Evolutionary conservation across 495 filamentous ascomycete species (phyloP).

Genomic region (Podospora didyma): DNA sequence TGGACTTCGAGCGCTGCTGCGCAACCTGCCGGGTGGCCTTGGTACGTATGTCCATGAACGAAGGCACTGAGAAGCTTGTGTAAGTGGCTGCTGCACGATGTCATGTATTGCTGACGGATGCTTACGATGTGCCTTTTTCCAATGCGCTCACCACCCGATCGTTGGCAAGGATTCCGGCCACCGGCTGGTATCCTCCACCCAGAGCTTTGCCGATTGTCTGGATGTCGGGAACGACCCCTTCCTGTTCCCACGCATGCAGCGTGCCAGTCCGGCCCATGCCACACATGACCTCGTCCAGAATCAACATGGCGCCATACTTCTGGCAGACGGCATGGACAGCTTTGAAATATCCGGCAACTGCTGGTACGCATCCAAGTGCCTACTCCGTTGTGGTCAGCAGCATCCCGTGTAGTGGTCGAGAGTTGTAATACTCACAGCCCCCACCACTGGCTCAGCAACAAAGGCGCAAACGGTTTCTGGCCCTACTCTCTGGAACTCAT

Average conservation of each 20-base stretch:
- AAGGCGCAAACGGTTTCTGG: constrained; percentile 73
- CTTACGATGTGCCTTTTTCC: constrained; percentile 52
- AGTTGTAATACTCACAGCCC: constrained; percentile 38
- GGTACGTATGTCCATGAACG: constrained; percentile 59
- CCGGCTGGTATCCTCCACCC: constrained; percentile 50
- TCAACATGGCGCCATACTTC: constrained; percentile 62
- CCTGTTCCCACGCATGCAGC: constrained; percentile 58
- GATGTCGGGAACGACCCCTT: constrained; percentile 54
- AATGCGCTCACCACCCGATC: constrained; percentile 52
- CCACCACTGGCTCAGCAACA: constrained; percentile 65
- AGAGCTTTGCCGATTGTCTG: constrained; percentile 63
- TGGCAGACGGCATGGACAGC: constrained; percentile 61
- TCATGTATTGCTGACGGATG: background rate
- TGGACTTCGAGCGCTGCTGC: constrained; percentile 60
- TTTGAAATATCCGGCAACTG: constrained; percentile 58
- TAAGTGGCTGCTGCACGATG: background rate
- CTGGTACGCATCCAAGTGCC: constrained; percentile 59
- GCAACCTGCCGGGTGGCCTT: constrained; percentile 56
- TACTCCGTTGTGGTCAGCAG: constrained; percentile 43
- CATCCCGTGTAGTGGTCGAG: background rate
- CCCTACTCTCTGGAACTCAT: constrained; percentile 67
- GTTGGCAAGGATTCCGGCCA: constrained; percentile 56
- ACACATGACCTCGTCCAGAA: constrained; percentile 76
- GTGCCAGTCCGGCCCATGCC: constrained; percentile 65
- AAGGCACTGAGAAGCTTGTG: constrained; percentile 34